Evolutionary conservation across 2,329 filamentous ascomycete species (phyloP).

Genomic region (Apiospora pterosperma): DNA sequence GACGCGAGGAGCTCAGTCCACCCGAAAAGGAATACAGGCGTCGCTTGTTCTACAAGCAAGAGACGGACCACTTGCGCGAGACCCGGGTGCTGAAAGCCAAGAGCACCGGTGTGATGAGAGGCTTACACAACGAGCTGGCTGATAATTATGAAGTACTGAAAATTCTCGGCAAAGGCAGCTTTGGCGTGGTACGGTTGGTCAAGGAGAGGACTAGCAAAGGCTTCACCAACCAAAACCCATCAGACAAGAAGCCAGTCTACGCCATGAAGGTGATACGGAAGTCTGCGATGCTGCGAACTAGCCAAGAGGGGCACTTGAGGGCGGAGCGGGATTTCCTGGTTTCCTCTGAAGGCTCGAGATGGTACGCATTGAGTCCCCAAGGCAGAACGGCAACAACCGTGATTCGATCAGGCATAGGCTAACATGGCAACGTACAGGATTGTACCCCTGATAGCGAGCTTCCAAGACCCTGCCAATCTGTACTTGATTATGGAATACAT

Average conservation of each 20-base stretch:
- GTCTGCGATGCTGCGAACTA: constrained; percentile 84
- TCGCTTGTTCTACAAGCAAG: constrained; percentile 59
- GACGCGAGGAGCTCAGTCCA: constrained; percentile 44
- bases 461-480: constrained; percentile 79
- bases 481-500: constrained; percentile 99
- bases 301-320: constrained; percentile 87
- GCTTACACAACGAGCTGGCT: constrained; percentile 44
- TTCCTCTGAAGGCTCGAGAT: constrained; percentile 79
- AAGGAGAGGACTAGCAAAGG: constrained; percentile 50
- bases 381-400: neutral
- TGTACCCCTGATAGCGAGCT: constrained; percentile 81
- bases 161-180: constrained; percentile 87
- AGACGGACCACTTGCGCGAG: constrained; percentile 74
- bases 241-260: constrained; percentile 59
- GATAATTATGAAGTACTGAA: constrained; percentile 78
- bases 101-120: constrained; percentile 37
- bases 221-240: neutral
- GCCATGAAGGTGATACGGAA: constrained; percentile 98
- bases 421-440: constrained; percentile 50
- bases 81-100: constrained; percentile 65
- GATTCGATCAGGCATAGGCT: neutral
- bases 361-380: constrained; percentile 42
- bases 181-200: constrained; percentile 86
- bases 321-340: constrained; percentile 92
- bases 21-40: constrained; percentile 53